These are phyloP conservation scores for Pyrenophora tritici-repentis DNA, from an alignment of 2,329 filamentous ascomycete genomes.

Conservation along the genomic window DNA sequence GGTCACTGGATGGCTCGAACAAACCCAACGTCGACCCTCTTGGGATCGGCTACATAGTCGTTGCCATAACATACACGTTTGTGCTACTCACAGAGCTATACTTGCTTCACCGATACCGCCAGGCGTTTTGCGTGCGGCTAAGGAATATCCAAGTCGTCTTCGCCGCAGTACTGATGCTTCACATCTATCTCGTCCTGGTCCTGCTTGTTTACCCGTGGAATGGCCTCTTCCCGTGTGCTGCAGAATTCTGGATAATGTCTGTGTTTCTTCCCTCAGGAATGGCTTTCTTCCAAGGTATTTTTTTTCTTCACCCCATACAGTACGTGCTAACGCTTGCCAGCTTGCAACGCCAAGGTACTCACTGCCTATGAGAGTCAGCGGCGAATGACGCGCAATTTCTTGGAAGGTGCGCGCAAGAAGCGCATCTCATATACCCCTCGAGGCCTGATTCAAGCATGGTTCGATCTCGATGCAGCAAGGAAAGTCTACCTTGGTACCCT, in stretches of 20 bases:
- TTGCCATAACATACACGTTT: conserved; percentile 42
- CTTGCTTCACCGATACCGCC: conserved; percentile 36
- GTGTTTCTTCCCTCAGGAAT: conserved; percentile 47
- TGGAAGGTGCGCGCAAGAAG: conserved; percentile 44
- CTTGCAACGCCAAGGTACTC: conserved; percentile 45
- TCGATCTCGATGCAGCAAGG: conserved; percentile 37
- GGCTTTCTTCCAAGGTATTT: conserved; percentile 46
- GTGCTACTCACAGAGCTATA: conserved; percentile 37
- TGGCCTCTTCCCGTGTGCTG: conserved; percentile 41
- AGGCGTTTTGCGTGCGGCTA: conserved; percentile 41
- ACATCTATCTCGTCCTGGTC: conserved; percentile 45
- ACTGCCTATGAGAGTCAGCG: conserved; percentile 44
- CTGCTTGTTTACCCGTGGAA: conserved; percentile 46
- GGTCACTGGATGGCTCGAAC: conserved; percentile 35
- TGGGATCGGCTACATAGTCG: conserved; percentile 40
- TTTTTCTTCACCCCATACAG: not conserved
- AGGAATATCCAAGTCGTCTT: conserved; percentile 42
- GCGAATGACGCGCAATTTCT: conserved; percentile 41
- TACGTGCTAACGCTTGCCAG: conserved; percentile 16
- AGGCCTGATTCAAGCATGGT: conserved; percentile 39
- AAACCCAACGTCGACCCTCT: conserved; percentile 38
- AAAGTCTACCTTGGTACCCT: conserved; percentile 43
- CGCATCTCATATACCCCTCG: conserved; percentile 34
- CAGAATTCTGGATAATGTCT: conserved; percentile 49
- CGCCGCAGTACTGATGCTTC: conserved; percentile 41